Evolutionary conservation across 1,284 basidiomycete species (phyloP), one percentile per base, ranked within the genome.

Genomic region (Ustilago trichophora): DNA sequence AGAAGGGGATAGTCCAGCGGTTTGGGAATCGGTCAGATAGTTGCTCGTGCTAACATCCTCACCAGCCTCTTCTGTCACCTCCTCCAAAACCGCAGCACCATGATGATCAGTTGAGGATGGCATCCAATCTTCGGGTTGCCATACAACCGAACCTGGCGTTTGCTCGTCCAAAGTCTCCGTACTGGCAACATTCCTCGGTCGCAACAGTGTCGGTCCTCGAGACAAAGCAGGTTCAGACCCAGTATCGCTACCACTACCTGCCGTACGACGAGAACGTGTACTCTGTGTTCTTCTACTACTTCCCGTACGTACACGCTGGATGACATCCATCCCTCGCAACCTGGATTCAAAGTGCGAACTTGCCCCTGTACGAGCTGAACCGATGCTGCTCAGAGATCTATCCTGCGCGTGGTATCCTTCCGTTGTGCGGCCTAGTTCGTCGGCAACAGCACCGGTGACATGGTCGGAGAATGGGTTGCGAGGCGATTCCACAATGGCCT

Each of bases 251-350:
- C 49, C 27, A n/a, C 36, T 35, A 38, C 62, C 62, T 9, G 62
- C 53, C 8, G 57, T 46, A n/a, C 60, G n/a, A n/a, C n/a, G n/a
- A n/a, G n/a, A n/a, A n/a, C n/a, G 36, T 10, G 50, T 71, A 4
- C 62, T 67, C 21, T 47, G 48, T 6, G 65, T 64, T 16, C 67
- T 54, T n/a, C 70, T 38, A 27, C 68, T 68, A 44, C 60, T 66
- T 3, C 56, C 64, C 1, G 76, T 76, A 3, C 66, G 62, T 3
- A 56, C 67, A 18, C 76, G 72, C 34, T 78, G 76, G 11, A 76
- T 56, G 18, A 77, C 75, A 31, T 78, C 74, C 76, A 78, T 78
- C 5, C 51, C 51, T 3, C 56, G 46, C 24, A 78, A 21, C 7
- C 56, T 49, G 4, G 56, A 58, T 51, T 78, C 76, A 13, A 78